phyloP scores from a whole-genome alignment of 495 filamentous ascomycete genomes.

The Xylaria curta region DNA sequence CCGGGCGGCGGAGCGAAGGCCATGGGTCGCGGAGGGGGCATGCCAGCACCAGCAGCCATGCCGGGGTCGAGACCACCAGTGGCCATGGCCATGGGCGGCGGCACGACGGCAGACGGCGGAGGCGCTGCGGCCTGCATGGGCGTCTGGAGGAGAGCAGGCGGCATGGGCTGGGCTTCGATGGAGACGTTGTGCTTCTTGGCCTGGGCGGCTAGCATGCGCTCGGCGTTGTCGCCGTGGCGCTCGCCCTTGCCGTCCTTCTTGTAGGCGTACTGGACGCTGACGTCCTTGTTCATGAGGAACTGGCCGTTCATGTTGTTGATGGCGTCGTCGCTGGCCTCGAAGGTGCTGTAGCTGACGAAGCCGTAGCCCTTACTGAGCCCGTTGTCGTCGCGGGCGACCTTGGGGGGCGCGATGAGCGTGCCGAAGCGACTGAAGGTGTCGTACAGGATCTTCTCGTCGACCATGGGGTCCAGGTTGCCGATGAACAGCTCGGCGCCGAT shows the following conservation, averaged over 20 bases:
- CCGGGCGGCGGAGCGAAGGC: slow-evolving; percentile 42
- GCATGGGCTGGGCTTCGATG: slow-evolving; percentile 70
- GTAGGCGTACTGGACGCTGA: slow-evolving; percentile 96
- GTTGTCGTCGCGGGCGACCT: slow-evolving; percentile 91
- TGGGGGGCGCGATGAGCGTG: slow-evolving; percentile 79
- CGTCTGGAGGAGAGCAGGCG: slow-evolving; percentile 57
- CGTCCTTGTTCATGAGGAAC: slow-evolving; percentile 94
- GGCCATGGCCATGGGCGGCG: slow-evolving; percentile 39
- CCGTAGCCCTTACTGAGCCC: slow-evolving; percentile 95
- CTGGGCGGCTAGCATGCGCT: slow-evolving; percentile 89
- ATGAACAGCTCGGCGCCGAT: slow-evolving; percentile 97
- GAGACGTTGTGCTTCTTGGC: slow-evolving; percentile 93
- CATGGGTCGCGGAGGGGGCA: slow-evolving; percentile 39
- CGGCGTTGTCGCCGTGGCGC: slow-evolving; percentile 92
- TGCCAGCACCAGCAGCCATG: slow-evolving; percentile 32
- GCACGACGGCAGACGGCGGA: slow-evolving; percentile 35
- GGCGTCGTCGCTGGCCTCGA: slow-evolving; percentile 93
- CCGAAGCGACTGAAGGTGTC: slow-evolving; percentile 97
- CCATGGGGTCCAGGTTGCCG: slow-evolving; percentile 93
- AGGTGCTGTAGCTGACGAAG: slow-evolving; percentile 92
- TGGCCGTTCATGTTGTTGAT: slow-evolving; percentile 94
- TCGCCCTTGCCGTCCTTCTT: slow-evolving; percentile 99
- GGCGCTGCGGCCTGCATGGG: slow-evolving; percentile 38
- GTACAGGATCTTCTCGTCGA: slow-evolving; percentile 95
- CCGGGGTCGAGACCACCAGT: slow-evolving; percentile 39